Evolutionary conservation across 148 eudicot genomes (phyloP).

Genomic region (Heliosperma pusillum): DNA sequence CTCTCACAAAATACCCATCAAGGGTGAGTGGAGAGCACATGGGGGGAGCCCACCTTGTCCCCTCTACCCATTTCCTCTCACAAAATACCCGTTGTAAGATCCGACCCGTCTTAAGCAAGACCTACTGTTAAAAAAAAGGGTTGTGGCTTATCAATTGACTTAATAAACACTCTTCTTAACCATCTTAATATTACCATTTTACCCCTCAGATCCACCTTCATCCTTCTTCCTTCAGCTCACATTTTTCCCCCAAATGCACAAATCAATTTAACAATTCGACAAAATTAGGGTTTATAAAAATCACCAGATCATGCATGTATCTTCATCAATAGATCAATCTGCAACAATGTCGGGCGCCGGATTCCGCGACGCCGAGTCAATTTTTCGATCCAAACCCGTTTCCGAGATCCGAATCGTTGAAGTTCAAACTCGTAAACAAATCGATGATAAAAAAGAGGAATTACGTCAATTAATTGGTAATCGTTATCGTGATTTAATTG

Average conservation of each 20-base stretch:
- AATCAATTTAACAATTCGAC: background rate
- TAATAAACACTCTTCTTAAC: too few species aligned
- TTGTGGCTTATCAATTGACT: too few species aligned
- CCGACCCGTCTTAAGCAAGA: too few species aligned
- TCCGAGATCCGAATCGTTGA: constrained; percentile 58
- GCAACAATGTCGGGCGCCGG: constrained; percentile 32
- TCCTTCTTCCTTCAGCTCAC: too few species aligned
- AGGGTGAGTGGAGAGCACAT: too few species aligned
- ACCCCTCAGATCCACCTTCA: too few species aligned
- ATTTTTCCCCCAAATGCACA: background rate
- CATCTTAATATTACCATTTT: too few species aligned
- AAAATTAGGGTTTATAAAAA: constrained; percentile 23
- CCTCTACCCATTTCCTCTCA: too few species aligned
- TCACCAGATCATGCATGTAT: constrained; percentile 20
- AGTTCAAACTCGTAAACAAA: constrained; percentile 59
- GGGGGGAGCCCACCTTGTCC: too few species aligned
- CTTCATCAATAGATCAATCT: constrained; percentile 25
- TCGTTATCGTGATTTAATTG: constrained; percentile 84
- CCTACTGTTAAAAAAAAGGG: too few species aligned
- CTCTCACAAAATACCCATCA: too few species aligned
- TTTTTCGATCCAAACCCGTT: constrained; percentile 52
- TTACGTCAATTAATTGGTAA: constrained; percentile 85
- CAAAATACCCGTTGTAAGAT: too few species aligned
- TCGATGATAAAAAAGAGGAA: constrained; percentile 84
- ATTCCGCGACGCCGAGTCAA: constrained; percentile 41